Base-by-base conservation (phyloP, 805 yeast genomes). In the Hyphopichia homilentoma region DNA sequence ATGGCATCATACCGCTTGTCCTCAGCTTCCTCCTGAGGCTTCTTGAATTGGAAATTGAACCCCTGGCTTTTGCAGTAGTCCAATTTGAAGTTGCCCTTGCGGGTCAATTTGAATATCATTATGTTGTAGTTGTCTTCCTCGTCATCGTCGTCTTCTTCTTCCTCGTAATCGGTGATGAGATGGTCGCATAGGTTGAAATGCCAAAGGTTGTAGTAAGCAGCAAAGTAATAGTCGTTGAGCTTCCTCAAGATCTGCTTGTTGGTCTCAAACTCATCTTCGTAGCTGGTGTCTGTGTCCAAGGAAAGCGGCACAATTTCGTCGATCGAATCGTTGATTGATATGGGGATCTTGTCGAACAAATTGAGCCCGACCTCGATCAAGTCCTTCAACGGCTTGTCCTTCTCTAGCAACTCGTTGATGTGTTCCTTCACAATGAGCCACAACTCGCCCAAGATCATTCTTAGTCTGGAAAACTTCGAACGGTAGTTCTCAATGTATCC, bases 151-250 rank as follows among this genome's bases (percentile, higher is more conserved):
- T 26, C 45, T 9, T 30, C 21, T 20, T 25, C 24, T 20, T 29
- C 31, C 19, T 33, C 19, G 15, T 35, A 35, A 24, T 41, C 34
- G 8, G 38, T 36, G 27, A 49, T 38, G 4, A 41, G 32, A 29
- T 49, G 68, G 49, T 83, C 90, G 45, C 87, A 75, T 27, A 84
- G 59, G 45, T 81, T 81, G 53, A 79, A 79, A 53, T 84, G 86
- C 94, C 94, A 84, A 36, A 80, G 67, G 46, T 79, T 79, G 48
- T 79, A 80, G 55, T 79, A 82, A 1, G 87, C 77, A 11, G 73
- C 65, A 49, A 77, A 75, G 43, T 79, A 76, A 24, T 71, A 58
- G 47, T 81, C 86, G 50, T 79, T 79, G 35, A 76, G 66, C 36
- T 63, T 65, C 49, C 73, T 61, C 16, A 58, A 47, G n/a, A 70